Percentiles rank a stretch among this genome's conserved stretches.
phyloP scores from a whole-genome alignment of 805 yeast genomes.

The fission yeast (Schizosaccharomyces pombe) region DNA sequence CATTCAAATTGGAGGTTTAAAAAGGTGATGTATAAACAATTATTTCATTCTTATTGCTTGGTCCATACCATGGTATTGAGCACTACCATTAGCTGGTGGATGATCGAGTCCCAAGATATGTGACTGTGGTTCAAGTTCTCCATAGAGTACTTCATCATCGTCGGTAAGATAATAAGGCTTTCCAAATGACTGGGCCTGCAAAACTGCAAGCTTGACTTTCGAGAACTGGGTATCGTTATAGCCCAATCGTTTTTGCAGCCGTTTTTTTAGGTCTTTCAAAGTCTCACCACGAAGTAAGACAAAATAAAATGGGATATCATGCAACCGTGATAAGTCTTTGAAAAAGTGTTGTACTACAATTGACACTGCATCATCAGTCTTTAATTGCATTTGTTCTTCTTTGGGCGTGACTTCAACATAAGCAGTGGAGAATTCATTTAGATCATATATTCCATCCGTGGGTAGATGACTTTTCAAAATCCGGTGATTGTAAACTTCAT shows the following conservation, averaged over 20 bases:
- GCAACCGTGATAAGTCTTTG: constrained; percentile 39
- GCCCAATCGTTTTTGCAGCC: constrained; percentile 52
- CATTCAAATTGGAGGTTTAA: no score
- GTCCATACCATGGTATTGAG: not conserved
- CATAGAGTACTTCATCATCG: constrained; percentile 23
- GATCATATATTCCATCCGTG: not conserved
- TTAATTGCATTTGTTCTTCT: not conserved
- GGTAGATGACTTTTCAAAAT: not conserved
- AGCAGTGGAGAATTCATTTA: not conserved
- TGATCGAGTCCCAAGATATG: constrained; percentile 58
- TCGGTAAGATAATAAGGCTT: constrained; percentile 20
- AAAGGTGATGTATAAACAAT: no score
- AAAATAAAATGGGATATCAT: constrained; percentile 72
- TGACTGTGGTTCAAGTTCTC: constrained; percentile 22
- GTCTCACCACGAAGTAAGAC: constrained; percentile 45
- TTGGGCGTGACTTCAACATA: not conserved
- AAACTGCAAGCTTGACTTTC: constrained; percentile 43
- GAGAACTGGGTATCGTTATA: constrained; percentile 47
- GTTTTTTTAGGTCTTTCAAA: constrained; percentile 33
- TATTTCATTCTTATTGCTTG: not conserved
- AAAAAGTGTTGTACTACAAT: constrained; percentile 29
- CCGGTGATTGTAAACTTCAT: constrained; percentile 8
- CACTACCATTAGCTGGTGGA: constrained; percentile 22
- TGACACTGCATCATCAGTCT: not conserved
- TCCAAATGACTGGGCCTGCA: constrained; percentile 13